phyloP scores from a whole-genome alignment of 1,139 yeast species.

The Yamadazyma dendronema region DNA sequence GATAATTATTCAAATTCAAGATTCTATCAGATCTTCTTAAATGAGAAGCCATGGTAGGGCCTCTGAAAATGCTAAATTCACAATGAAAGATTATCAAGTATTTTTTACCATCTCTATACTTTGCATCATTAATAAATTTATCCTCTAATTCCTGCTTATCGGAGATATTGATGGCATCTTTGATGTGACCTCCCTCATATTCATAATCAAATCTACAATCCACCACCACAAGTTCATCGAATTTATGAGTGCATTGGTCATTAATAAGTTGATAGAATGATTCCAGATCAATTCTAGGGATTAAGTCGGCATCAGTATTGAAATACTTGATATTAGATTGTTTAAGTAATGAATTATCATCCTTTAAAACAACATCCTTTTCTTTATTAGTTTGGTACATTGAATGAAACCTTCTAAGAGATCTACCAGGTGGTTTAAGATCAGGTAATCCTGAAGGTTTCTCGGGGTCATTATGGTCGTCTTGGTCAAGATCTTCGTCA shows the following conservation, averaged over 20 bases:
- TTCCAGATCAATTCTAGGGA: slow-evolving; percentile 70
- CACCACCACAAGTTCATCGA: slow-evolving; percentile 61
- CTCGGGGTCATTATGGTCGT: slow-evolving; percentile 5
- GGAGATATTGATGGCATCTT: slow-evolving; percentile 75
- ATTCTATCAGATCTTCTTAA: slow-evolving; percentile 80
- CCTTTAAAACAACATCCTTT: slow-evolving; percentile 23
- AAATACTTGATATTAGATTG: slow-evolving; percentile 42
- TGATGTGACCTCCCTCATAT: slow-evolving; percentile 88
- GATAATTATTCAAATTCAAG: slow-evolving; percentile 71
- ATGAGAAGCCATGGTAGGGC: slow-evolving; percentile 89
- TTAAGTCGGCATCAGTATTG: slow-evolving; percentile 55
- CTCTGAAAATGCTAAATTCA: slow-evolving; percentile 88
- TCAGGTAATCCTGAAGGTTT: background rate
- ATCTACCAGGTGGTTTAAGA: slow-evolving; percentile 15
- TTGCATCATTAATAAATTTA: slow-evolving; percentile 28
- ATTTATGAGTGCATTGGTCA: slow-evolving; percentile 52
- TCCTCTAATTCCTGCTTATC: slow-evolving; percentile 67
- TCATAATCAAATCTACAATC: slow-evolving; percentile 95
- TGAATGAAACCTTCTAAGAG: slow-evolving; percentile 57
- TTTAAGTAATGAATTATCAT: slow-evolving; percentile 39
- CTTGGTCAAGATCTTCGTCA: slow-evolving; percentile 1
- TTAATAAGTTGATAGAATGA: slow-evolving; percentile 64
- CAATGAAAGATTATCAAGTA: slow-evolving; percentile 81
- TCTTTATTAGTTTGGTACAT: slow-evolving; percentile 54
- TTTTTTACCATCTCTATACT: slow-evolving; percentile 19